Base-by-base conservation (phyloP, 2,329 filamentous ascomycete genomes). In the Huntiella moniliformis region DNA sequence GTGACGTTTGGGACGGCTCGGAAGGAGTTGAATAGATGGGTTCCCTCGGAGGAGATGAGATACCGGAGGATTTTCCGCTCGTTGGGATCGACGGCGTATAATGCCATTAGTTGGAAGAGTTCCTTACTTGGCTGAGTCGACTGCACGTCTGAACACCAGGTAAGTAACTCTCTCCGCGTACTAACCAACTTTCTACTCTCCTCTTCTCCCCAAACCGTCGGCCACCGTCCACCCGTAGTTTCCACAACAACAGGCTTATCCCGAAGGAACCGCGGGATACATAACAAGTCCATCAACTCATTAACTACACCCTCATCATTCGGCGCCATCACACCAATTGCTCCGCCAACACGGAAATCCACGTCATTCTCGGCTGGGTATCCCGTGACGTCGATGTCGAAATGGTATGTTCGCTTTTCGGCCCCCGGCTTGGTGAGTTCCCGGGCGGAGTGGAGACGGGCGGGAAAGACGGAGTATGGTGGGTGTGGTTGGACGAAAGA, bases 201-300 rank as follows among this genome's bases (percentile, higher is more conserved):
- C 15, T 96, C 88, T 2, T 93, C 84, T 37, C 88, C 91, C 91
- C 91, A 98, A 42, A 98, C 92, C 0, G 91, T 98, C 3, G 91
- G 91, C 88, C 88, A 98, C 42, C 91, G 74, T 37, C 85, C 85
- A 50, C 70, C 74, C 33, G 71, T 75, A 0, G 91, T 96, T 59
- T 77, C 78, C 54, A 96, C 64, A 13, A 81, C 67, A 13, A 94
- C 72, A 11, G 81, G 79, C 67, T 84, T 91, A 63, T 93, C 82
- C 28, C 91, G 80, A 50, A 91, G 69, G 57, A 80, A 83, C 34
- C 76, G 79, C 3, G 87, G 87, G 16, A 96, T 71, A 54, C 82
- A 71, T 13, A 98, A 74, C 17, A 80, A 67, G 56, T 95, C 77
- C 53, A 98, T 74, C 35, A 96, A 67, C 51, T 91, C 79, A 12